Percentiles rank a stretch among this genome's conserved stretches.
These are phyloP conservation scores for Penicillium subrubescens DNA, from an alignment of 495 filamentous ascomycete genomes.

Conservation along the genomic window DNA sequence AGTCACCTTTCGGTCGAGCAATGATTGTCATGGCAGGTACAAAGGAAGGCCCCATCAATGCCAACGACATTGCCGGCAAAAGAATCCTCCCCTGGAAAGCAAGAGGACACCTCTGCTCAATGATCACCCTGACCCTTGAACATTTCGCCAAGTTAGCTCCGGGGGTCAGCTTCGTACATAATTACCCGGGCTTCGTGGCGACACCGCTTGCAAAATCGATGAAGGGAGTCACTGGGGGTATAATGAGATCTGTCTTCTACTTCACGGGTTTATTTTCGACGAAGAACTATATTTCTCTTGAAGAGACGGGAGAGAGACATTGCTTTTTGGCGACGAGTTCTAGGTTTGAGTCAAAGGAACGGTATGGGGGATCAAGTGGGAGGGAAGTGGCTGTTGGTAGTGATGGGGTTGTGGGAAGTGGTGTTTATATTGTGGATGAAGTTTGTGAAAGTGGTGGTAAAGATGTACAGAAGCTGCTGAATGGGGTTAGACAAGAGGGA, in stretches of 20 bases:
- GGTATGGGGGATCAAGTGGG: not conserved
- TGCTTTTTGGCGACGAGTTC: not conserved
- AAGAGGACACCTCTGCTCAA: slow-evolving; percentile 24
- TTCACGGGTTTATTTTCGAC: not conserved
- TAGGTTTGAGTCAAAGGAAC: not conserved
- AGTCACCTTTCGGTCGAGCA: slow-evolving; percentile 45
- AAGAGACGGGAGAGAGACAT: not conserved
- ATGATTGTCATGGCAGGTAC: slow-evolving; percentile 52
- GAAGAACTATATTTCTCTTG: not conserved
- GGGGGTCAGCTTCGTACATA: slow-evolving; percentile 38
- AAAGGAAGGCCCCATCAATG: slow-evolving; percentile 52
- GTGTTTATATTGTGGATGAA: slow-evolving; percentile 1
- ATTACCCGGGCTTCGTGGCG: slow-evolving; percentile 41
- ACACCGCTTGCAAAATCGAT: slow-evolving; percentile 24
- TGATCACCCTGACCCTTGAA: slow-evolving; percentile 18
- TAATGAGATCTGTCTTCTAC: not conserved
- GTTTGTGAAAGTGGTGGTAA: not conserved
- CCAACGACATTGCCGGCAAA: slow-evolving; percentile 43
- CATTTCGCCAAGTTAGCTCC: slow-evolving; percentile 31
- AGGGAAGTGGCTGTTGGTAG: not conserved
- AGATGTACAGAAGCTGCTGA: not conserved
- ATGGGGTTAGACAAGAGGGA: not conserved
- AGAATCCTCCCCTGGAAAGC: slow-evolving; percentile 19
- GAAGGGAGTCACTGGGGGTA: not conserved
- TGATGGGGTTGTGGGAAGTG: not conserved